Percentiles rank a stretch among this genome's conserved stretches.
Conservation (phyloP, 495 filamentous ascomycete genomes). For the Daldinia grandis region DNA sequence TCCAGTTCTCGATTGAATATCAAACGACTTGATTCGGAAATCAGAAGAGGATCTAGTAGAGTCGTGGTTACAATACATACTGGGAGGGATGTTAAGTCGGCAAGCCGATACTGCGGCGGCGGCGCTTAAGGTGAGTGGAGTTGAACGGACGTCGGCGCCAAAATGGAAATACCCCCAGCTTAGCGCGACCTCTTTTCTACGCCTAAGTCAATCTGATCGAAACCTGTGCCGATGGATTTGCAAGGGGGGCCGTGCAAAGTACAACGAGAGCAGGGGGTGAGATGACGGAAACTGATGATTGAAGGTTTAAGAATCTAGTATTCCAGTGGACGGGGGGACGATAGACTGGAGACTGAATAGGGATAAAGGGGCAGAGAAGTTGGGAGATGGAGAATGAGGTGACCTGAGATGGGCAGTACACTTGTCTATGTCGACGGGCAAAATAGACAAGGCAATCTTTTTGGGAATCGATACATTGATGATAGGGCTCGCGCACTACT, state of each 20-base stretch:
- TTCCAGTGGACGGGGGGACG: conserved; percentile 22
- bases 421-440: not conserved
- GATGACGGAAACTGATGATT: conserved; percentile 19
- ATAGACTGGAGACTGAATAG: conserved; percentile 1
- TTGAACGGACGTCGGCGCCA: conserved; percentile 25
- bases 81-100: conserved; percentile 18
- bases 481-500: conserved; percentile 45
- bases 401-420: conserved; percentile 37
- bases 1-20: conserved; percentile 22
- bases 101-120: conserved; percentile 35
- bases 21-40: conserved; percentile 29
- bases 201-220: conserved; percentile 36
- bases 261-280: conserved; percentile 4
- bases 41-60: conserved; percentile 22
- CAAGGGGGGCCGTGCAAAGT: conserved; percentile 44
- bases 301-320: conserved; percentile 20
- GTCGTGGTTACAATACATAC: conserved; percentile 24
- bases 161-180: conserved; percentile 42
- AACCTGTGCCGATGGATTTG: conserved; percentile 35
- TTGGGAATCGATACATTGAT: conserved; percentile 33
- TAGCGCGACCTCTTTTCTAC: conserved; percentile 23
- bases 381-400: conserved; percentile 15
- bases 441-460: conserved; percentile 31
- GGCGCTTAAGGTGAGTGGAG: conserved; percentile 43
- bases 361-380: conserved; percentile 21